Evolutionary conservation across 2,329 filamentous ascomycete genomes (phyloP).

Genomic region (Aureobasidium leucospermi): DNA sequence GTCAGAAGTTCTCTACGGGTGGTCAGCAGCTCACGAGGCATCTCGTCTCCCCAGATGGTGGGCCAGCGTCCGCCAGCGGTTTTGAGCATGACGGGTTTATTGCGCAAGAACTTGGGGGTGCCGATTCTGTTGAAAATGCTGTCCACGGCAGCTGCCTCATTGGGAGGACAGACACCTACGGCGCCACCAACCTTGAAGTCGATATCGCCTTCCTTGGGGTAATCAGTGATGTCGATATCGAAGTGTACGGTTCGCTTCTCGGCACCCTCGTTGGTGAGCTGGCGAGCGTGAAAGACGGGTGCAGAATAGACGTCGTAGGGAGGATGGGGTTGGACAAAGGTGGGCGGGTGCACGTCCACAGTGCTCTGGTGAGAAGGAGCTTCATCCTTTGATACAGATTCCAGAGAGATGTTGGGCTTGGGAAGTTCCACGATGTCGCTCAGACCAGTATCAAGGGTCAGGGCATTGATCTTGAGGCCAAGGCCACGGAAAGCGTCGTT

Average conservation of each 20-base stretch:
- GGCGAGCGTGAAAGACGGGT: conserved; percentile 75
- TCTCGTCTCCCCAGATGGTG: conserved; percentile 93
- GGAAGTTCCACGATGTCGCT: conserved; percentile 67
- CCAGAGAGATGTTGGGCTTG: conserved; percentile 59
- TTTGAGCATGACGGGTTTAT: conserved; percentile 72
- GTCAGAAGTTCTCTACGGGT: conserved; percentile 87
- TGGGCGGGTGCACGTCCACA: conserved; percentile 62
- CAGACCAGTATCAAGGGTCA: conserved; percentile 63
- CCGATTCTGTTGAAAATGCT: conserved; percentile 75
- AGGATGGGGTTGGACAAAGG: conserved; percentile 88
- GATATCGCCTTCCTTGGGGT: conserved; percentile 72
- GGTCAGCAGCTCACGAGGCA: conserved; percentile 76
- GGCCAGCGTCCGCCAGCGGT: conserved; percentile 85
- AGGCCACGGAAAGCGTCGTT: conserved; percentile 80
- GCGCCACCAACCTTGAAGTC: conserved; percentile 97
- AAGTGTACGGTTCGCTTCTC: conserved; percentile 98
- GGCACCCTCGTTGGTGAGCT: conserved; percentile 79
- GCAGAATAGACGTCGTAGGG: conserved; percentile 88
- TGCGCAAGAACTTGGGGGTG: conserved; percentile 72
- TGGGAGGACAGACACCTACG: conserved; percentile 87
- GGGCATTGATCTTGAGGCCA: conserved; percentile 64
- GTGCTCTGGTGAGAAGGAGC: conserved; percentile 32
- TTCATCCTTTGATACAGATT: conserved; percentile 36
- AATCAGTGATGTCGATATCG: conserved; percentile 92
- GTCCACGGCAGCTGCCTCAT: conserved; percentile 68